phyloP scores from a whole-genome alignment of 2,329 filamentous ascomycete genomes.

The Rhinocladiella mackenziei region DNA sequence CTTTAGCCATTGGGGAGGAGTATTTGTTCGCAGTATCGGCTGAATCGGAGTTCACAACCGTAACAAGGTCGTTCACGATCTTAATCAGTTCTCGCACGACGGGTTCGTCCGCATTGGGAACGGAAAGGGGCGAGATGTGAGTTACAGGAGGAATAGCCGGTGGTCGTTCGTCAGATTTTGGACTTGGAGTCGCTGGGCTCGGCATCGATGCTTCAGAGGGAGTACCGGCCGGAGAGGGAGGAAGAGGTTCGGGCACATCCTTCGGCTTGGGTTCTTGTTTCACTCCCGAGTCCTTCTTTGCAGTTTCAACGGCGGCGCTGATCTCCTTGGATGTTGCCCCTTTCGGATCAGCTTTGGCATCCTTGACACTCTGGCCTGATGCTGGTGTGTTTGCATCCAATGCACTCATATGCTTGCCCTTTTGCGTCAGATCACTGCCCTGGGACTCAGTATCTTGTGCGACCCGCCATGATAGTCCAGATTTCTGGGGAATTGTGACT shows the following conservation, averaged over 20 bases:
- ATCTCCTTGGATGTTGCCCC: conserved; percentile 31
- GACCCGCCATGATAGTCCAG: conserved; percentile 77
- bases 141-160: conserved; percentile 48
- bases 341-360: conserved; percentile 15
- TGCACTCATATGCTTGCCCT: conserved; percentile 48
- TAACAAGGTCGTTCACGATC: conserved; percentile 94
- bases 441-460: conserved; percentile 56
- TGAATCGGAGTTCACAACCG: conserved; percentile 84
- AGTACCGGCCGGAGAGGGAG: conserved; percentile 16
- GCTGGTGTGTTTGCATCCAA: conserved; percentile 28
- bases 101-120: conserved; percentile 74
- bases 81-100: conserved; percentile 90
- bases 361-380: conserved; percentile 11
- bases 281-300: conserved; percentile 31
- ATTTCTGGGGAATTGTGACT: conserved; percentile 79
- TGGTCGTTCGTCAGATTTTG: conserved; percentile 36
- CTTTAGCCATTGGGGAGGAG: conserved; percentile 72
- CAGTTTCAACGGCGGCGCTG: conserved; percentile 35
- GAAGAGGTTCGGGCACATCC: conserved; percentile 32
- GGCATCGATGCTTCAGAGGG: conserved; percentile 33
- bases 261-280: conserved; percentile 28
- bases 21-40: conserved; percentile 60
- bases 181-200: conserved; percentile 35
- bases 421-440: conserved; percentile 56
- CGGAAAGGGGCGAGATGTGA: conserved; percentile 72